Evolutionary conservation across 768 basidiomycete genomes (phyloP).

Genomic region (Calvatia gigantea): DNA sequence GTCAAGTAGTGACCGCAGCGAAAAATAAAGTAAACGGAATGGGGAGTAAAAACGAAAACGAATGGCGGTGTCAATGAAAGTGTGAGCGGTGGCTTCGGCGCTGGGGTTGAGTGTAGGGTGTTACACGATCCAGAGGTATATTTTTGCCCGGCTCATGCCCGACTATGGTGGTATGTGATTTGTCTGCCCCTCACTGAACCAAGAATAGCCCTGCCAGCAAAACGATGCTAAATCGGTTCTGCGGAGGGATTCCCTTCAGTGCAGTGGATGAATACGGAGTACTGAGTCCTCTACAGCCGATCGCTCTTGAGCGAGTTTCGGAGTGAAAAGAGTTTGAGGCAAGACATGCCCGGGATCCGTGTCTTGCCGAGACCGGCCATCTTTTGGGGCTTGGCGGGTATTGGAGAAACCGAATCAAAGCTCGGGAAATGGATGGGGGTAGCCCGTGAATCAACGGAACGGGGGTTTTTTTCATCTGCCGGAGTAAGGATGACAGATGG

Average conservation of each 20-base stretch:
- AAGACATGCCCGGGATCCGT: constrained; percentile 40
- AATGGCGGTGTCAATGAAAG: neutral
- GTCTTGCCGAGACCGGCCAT: constrained; percentile 21
- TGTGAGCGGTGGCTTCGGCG: too few relatives aligned
- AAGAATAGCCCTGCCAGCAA: neutral
- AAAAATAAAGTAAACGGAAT: neutral
- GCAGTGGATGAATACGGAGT: neutral
- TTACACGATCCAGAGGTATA: too few relatives aligned
- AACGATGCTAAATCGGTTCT: neutral
- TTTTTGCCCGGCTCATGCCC: neutral
- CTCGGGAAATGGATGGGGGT: constrained; percentile 30
- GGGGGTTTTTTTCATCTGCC: constrained; percentile 30
- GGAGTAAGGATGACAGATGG: constrained; percentile 44
- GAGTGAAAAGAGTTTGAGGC: constrained; percentile 46
- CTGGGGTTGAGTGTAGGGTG: too few relatives aligned
- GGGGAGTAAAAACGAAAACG: neutral
- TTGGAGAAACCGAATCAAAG: constrained; percentile 23
- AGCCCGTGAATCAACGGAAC: constrained; percentile 22
- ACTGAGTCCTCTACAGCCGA: constrained; percentile 5
- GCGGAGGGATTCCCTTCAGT: neutral
- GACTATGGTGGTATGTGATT: neutral
- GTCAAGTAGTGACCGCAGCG: neutral
- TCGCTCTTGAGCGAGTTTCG: constrained; percentile 27
- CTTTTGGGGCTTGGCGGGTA: constrained; percentile 1
- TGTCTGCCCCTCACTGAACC: neutral